Percentiles rank a stretch among this genome's conserved stretches.
phyloP scores from a whole-genome alignment of 2,329 filamentous ascomycete genomes.

The Phyllosticta ampelicida region DNA sequence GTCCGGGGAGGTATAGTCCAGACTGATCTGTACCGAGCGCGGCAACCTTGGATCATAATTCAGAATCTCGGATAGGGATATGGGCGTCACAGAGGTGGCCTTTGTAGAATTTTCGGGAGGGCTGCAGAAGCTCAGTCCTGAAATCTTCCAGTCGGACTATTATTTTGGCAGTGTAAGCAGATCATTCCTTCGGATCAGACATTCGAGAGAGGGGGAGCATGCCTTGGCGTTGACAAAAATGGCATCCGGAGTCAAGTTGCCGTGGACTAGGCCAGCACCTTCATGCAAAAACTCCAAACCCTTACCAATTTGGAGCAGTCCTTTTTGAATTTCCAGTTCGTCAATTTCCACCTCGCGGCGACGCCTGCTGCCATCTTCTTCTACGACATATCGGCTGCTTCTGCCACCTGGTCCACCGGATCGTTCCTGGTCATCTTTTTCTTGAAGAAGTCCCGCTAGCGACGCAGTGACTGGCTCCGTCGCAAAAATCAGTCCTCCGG shows the following conservation, averaged over 20 bases:
- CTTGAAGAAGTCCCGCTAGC: conserved; percentile 67
- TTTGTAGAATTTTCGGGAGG: conserved; percentile 66
- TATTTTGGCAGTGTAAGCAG: conserved; percentile 25
- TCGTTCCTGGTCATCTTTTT: conserved; percentile 81
- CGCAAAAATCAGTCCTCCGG: conserved; percentile 87
- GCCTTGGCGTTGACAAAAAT: conserved; percentile 90
- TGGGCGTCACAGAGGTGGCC: conserved; percentile 63
- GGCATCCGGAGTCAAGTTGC: conserved; percentile 86
- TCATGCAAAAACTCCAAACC: conserved; percentile 93
- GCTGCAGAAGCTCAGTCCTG: conserved; percentile 81
- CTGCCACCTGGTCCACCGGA: conserved; percentile 57
- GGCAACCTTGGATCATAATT: conserved; percentile 80
- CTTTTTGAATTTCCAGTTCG: conserved; percentile 95
- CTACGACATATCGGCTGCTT: conserved; percentile 68
- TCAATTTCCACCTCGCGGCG: conserved; percentile 85
- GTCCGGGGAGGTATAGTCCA: conserved; percentile 91
- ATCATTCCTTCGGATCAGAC: not conserved
- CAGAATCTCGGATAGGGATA: conserved; percentile 72
- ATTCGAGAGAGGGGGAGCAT: conserved; percentile 19
- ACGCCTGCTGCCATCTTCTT: conserved; percentile 60
- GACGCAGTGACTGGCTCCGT: conserved; percentile 87
- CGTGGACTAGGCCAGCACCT: conserved; percentile 85
- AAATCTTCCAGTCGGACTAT: conserved; percentile 96
- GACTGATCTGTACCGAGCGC: conserved; percentile 69
- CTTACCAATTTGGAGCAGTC: conserved; percentile 82